Evolutionary conservation across 495 filamentous ascomycete genomes (phyloP), one percentile per base, ranked within the genome.

Genomic region (Jackrogersella minutella): DNA sequence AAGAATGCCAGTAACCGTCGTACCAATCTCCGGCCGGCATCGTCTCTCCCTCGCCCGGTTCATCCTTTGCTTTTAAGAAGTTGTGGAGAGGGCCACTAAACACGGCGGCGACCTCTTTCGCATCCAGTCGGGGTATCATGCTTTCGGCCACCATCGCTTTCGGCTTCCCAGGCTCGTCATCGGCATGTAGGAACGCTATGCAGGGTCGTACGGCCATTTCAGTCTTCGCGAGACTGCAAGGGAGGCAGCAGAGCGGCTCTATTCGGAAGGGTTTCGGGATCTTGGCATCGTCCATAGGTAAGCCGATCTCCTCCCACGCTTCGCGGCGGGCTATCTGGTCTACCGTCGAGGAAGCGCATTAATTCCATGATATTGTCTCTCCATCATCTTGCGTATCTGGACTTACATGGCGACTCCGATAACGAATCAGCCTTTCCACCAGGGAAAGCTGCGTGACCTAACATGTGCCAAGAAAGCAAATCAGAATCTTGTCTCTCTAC

Each of bases 221-320:
- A 3, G 91, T 96, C 63, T 86, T 87, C 1, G 93, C 92, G 17
- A 96, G 85, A 71, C 86, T 90, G 40, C 87, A 84, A 31, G 93
- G 93, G 3, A 97, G 81, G 75, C 92, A 87, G 77, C 91, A 92
- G 53, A 97, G 85, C 62, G 93, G 90, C 75, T 96, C 92, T 67
- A 96, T 87, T 49, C 80, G 72, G 78, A 95, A 96, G 3, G 90
- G 90, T 0, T 76, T 65, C 0, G 90, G 90, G 10, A 95, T 79
- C 55, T 83, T 80, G 39, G 77, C 69, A 69, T 86, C 80, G 66
- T 87, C 84, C 51, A 85, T 81, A 6, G 93, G 90, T 0, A 97
- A 86, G 1, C 93, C 93, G 73, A 97, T 96, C 77, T 97, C 93
- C 71, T 97, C 93, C 71, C 82, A 87, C 10, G 93, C 93, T 83